Percentiles rank a stretch among this genome's conserved stretches.
Conservation (phyloP, 78 protist genomes). For the Tieghemostelium lacteum region DNA sequence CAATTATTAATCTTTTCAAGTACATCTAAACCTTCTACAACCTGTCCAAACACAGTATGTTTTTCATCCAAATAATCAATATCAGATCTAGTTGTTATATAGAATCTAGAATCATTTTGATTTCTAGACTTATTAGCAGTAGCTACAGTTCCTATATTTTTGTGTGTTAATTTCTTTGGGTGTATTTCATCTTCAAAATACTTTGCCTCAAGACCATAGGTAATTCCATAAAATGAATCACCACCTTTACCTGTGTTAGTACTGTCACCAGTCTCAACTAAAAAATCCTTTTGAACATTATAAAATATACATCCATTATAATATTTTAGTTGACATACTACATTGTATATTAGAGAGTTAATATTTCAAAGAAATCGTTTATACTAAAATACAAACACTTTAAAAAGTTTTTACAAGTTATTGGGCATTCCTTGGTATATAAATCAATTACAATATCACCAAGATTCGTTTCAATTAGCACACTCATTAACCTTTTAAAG, state of each 20-base stretch:
- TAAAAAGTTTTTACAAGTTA: slow-evolving; percentile 92
- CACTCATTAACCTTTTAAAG: slow-evolving; percentile 78
- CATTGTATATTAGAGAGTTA: background rate
- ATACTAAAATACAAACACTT: slow-evolving; percentile 79
- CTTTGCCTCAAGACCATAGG: slow-evolving; percentile 84
- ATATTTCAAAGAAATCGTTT: background rate
- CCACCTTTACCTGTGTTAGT: slow-evolving; percentile 95
- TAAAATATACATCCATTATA: slow-evolving; percentile 94
- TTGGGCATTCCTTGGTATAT: slow-evolving; percentile 90
- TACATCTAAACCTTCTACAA: slow-evolving; percentile 93
- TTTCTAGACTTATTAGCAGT: slow-evolving; percentile 84
- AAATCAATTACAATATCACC: slow-evolving; percentile 98
- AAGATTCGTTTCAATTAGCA: slow-evolving; percentile 94
- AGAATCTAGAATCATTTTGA: slow-evolving; percentile 89
- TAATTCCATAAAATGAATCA: slow-evolving; percentile 83
- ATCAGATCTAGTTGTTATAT: slow-evolving; percentile 83
- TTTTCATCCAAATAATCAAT: slow-evolving; percentile 89
- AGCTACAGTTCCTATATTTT: slow-evolving; percentile 76
- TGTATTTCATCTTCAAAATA: slow-evolving; percentile 93
- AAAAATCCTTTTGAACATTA: slow-evolving; percentile 90
- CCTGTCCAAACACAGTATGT: slow-evolving; percentile 96
- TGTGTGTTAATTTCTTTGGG: slow-evolving; percentile 61
- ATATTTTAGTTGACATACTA: slow-evolving; percentile 96
- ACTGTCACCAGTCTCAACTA: slow-evolving; percentile 96
- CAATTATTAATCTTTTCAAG: slow-evolving; percentile 81